These are phyloP conservation scores for Gossypium bickii DNA, from an alignment of 345 rosid species.

Conservation along the genomic window DNA sequence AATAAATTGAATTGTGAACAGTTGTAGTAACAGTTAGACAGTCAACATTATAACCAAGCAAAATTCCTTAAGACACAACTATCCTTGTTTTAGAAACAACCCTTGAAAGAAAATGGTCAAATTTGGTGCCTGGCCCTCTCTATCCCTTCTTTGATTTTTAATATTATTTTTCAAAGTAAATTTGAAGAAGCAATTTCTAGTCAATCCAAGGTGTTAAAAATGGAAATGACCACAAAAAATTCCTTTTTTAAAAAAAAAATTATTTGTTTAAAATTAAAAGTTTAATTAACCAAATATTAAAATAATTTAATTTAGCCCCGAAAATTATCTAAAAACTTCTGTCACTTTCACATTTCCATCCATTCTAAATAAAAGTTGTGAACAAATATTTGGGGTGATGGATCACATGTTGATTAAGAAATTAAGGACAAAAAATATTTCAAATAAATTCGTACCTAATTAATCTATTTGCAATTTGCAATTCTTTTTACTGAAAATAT, in stretches of 20 bases:
- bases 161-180: not conserved
- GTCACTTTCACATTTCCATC: too few species aligned
- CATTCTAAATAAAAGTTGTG: not conserved
- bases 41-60: not conserved
- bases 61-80: not conserved
- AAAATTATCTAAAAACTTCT: too few species aligned
- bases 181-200: not conserved
- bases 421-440: too few species aligned
- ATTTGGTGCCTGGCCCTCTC: constrained; percentile 14
- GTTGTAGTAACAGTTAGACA: not conserved
- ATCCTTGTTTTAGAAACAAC: constrained; percentile 1
- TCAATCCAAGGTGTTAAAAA: not conserved
- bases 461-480: not conserved
- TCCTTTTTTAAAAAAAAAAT: too few species aligned
- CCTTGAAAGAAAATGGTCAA: constrained; percentile 10
- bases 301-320: too few species aligned
- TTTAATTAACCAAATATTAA: too few species aligned
- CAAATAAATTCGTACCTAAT: not conserved
- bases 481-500: not conserved
- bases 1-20: too few species aligned
- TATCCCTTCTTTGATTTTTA: not conserved
- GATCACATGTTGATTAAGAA: too few species aligned
- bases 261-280: too few species aligned
- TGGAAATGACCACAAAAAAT: too few species aligned
- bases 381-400: not conserved